Evolutionary conservation across 2,329 filamentous ascomycete species (phyloP), one percentile per base, ranked within the genome.

Genomic region (Colletotrichum lentis): DNA sequence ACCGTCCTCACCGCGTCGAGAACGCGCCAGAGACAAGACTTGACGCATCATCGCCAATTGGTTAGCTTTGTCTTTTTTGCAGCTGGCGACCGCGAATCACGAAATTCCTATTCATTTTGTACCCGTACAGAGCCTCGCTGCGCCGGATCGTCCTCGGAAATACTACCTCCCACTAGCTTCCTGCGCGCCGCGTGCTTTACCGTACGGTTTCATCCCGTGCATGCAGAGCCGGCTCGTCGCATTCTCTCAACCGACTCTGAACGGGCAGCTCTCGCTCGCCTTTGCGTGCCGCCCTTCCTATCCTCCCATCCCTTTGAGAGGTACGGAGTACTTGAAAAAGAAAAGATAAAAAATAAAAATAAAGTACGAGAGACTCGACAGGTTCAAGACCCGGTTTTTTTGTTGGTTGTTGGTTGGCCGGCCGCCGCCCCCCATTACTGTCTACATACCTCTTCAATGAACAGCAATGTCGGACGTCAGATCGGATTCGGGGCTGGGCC

Each of bases 401-500:
- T 20, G 20, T 3, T 10, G 7, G 31, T 35, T 35, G 31, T 6
- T 60, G 62, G 66, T 69, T 66, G 62, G 66, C 56, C 50, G 55
- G 62, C 57, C 66, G 50, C 66, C 62, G 66, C 56, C 62, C 27
- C 55, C 20, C 56, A 65, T 44, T 20, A 59, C 49, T 35, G 31
- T 27, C 18, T 49, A 18, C 46, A 68, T 52, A 59, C 50, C 24
- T 65, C 62, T 61, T 69, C 67, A 57, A 67, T 67, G 67, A 61
- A 47, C 58, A 67, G 64, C 46, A 22, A 69, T 69, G 67, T 59
- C 67, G 35, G 57, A 69, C 67, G 31, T 46, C 53, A 69, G 63
- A 58, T 69, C 67, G 67, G 67, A 69, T 69, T 69, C 63, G 57
- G 67, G 67, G 63, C 67, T 69, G 67, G 67, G 67, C 63, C 58